Base-by-base conservation (phyloP, 441 rosid species). In the Brassica balearica region DNA sequence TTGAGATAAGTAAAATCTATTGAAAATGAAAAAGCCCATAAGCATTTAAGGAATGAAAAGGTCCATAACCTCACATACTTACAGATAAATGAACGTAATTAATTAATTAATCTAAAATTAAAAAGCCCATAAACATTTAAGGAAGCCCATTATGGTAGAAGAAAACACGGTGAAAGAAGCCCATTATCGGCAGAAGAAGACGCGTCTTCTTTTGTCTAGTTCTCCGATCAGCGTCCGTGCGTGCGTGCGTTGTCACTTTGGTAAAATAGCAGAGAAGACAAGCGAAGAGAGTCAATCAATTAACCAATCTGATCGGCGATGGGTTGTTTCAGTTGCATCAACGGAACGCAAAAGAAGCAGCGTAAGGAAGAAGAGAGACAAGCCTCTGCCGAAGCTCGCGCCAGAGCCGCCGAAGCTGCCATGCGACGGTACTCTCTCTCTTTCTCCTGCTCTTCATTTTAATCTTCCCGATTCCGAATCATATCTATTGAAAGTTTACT, bases 401-500 rank as follows among this genome's bases (percentile, higher is more conserved):
- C 94, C 51, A 96, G 56, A 85, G 97, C 98, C 60, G 98, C 97
- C 77, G 99, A 96, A 73, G 98, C 99, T 77, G 99, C 99, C 29
- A 89, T 88, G 88, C 91, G 84, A 86, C 80, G 99, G 97, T 90
- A 23, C 71, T 61, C n/a, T 51, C 53, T 19, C 43, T 38, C 69
- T 60, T 8, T 48, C 48, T 14, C 51, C 11, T 34, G 73, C 25
- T 51, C 12, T 9, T 58, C 76, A 61, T 8, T 15, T 34, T 58
- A 2, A 15, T 5, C 23, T 65, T 36, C 34, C 48, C 58, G 25
- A 22, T 11, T 71, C 25, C 63, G 56, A 66, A 58, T 74, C 69
- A 10, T 32, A 19, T 19, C 27, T 76, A 60, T 58, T 15, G 41
- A 66, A 11, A 46, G 65, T 5, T 62, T 48, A 74, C 11, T 7